Evolutionary conservation across 257 asterid genomes (phyloP).

Genomic region (Plectranthus barbatus): DNA sequence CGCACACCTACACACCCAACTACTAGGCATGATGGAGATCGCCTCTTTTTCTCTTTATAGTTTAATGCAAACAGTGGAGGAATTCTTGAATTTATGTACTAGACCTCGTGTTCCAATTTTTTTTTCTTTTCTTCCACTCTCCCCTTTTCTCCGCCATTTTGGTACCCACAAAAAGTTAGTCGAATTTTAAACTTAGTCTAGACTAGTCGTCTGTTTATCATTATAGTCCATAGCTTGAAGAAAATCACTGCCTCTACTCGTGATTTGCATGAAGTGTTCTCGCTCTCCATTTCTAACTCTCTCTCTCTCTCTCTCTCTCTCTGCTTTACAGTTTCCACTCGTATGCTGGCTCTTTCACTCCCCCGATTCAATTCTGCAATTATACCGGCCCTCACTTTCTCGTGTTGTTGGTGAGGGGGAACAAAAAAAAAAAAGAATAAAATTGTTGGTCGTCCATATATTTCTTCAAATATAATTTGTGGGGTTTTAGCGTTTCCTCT

Average conservation of each 20-base stretch:
- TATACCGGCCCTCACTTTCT: slow-evolving; percentile 21
- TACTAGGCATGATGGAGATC: too few species aligned
- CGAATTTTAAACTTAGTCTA: not conserved
- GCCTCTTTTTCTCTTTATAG: too few species aligned
- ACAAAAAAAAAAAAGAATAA: not conserved
- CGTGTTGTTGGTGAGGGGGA: slow-evolving; percentile 15
- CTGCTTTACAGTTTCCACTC: slow-evolving; percentile 31
- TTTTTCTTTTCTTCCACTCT: too few species aligned
- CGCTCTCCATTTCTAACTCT: too few species aligned
- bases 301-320: slow-evolving; percentile 27
- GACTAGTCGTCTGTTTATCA: slow-evolving; percentile 10
- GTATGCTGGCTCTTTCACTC: slow-evolving; percentile 2
- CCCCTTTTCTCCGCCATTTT: slow-evolving; percentile 26
- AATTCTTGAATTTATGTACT: too few species aligned
- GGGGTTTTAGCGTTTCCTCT: slow-evolving; percentile 6
- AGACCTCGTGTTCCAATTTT: not conserved
- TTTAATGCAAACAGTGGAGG: too few species aligned
- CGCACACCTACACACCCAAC: too few species aligned
- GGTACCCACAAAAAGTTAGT: slow-evolving; percentile 13
- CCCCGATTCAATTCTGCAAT: slow-evolving; percentile 18
- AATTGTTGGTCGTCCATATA: not conserved
- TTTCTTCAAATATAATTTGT: slow-evolving; percentile 2
- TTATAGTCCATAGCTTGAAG: slow-evolving; percentile 10
- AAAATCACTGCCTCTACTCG: slow-evolving; percentile 28
- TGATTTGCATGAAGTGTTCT: slow-evolving; percentile 29